phyloP scores from a whole-genome alignment of 805 yeast species.

The Sugiyamaella boreocaroliniensis region DNA sequence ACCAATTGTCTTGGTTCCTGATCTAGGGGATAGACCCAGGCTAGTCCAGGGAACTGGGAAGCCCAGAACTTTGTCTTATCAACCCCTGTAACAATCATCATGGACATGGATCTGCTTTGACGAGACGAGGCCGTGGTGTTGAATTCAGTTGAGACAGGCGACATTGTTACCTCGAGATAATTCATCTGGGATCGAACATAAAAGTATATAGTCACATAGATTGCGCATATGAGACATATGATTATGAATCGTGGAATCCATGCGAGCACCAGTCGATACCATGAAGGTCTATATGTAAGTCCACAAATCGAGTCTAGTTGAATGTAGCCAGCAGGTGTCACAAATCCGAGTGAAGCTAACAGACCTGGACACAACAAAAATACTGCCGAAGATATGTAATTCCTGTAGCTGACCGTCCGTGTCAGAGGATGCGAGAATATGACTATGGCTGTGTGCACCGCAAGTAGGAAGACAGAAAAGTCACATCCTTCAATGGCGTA shows the following conservation, averaged over 20 bases:
- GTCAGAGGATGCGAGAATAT: constrained; percentile 46
- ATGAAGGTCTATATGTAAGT: constrained; percentile 58
- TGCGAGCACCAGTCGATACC: constrained; percentile 65
- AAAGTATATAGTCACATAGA: constrained; percentile 63
- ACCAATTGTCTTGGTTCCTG: background rate
- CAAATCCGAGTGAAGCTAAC: constrained; percentile 65
- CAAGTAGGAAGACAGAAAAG: constrained; percentile 70
- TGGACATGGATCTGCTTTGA: background rate
- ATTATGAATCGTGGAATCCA: constrained; percentile 77
- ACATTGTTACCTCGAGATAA: constrained; percentile 18
- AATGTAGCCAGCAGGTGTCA: constrained; percentile 39
- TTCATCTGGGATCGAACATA: constrained; percentile 43
- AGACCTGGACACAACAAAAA: constrained; percentile 46
- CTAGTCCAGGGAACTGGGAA: background rate
- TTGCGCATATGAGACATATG: constrained; percentile 49
- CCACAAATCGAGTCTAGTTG: constrained; percentile 72
- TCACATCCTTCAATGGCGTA: constrained; percentile 79
- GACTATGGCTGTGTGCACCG: constrained; percentile 68
- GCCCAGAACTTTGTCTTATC: constrained; percentile 23
- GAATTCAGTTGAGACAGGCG: constrained; percentile 39
- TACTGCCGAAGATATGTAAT: constrained; percentile 45
- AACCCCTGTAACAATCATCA: background rate
- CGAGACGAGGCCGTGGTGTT: constrained; percentile 18
- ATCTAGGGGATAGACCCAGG: background rate
- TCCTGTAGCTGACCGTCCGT: constrained; percentile 2